Percentiles rank a stretch among this genome's conserved stretches.
These are phyloP conservation scores for Balakata baccata DNA, from an alignment of 345 rosid species.

Conservation along the genomic window DNA sequence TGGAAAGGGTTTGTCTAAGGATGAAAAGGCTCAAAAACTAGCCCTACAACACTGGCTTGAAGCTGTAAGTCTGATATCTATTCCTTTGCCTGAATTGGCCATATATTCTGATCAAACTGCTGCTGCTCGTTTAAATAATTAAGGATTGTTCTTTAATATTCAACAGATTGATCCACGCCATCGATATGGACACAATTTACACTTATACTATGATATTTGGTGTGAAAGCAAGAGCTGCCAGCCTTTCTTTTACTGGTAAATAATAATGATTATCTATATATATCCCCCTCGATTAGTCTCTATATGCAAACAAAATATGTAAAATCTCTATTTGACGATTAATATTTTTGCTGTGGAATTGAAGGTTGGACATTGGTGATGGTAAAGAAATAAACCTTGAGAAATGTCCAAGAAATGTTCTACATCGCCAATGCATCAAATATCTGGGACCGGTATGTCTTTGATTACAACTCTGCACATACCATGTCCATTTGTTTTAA, in stretches of 20 bases:
- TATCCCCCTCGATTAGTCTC: too few species aligned
- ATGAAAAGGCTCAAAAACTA: constrained; percentile 69
- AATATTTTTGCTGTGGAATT: constrained; percentile 19
- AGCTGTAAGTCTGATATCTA: constrained; percentile 46
- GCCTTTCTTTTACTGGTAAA: constrained; percentile 79
- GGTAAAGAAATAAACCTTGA: constrained; percentile 62
- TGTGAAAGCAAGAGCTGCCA: constrained; percentile 56
- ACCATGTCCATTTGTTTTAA: too few species aligned
- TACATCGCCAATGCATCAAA: constrained; percentile 53
- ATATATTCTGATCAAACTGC: background rate
- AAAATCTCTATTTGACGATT: background rate
- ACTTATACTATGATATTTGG: constrained; percentile 59
- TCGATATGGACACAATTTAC: constrained; percentile 79
- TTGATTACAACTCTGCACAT: too few species aligned
- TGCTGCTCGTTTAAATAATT: too few species aligned
- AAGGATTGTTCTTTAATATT: background rate
- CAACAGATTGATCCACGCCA: constrained; percentile 78
- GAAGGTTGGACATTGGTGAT: constrained; percentile 74
- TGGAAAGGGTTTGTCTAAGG: constrained; percentile 64
- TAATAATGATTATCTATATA: background rate
- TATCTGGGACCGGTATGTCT: constrained; percentile 69
- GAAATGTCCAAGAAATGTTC: constrained; percentile 40
- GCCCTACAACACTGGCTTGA: constrained; percentile 81
- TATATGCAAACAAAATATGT: too few species aligned
- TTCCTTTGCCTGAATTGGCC: background rate